Conservation (phyloP, 805 yeast species). For the Candida tibetensis region DNA sequence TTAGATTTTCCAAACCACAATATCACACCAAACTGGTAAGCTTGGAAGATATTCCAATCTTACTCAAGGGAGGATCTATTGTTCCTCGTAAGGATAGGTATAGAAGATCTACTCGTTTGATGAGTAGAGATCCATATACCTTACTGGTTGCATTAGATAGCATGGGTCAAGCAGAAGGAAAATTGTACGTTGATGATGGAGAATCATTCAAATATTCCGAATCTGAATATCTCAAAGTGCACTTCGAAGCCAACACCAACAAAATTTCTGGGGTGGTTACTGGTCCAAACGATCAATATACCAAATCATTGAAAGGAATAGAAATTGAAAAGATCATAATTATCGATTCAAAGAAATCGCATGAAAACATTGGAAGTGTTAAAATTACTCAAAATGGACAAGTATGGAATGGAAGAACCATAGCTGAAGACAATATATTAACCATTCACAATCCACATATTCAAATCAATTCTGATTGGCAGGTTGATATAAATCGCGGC, state of each 20-base stretch:
- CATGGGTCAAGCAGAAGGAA: constrained; percentile 52
- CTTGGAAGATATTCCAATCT: constrained; percentile 65
- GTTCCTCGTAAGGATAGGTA: constrained; percentile 65
- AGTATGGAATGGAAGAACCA: constrained; percentile 30
- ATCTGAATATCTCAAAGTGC: constrained; percentile 49
- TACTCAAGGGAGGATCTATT: constrained; percentile 76
- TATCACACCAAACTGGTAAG: constrained; percentile 39
- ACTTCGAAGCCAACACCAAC: constrained; percentile 39
- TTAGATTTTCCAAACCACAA: constrained; percentile 34
- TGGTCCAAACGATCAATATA: constrained; percentile 7
- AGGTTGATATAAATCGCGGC: constrained; percentile 25
- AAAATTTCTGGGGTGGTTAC: constrained; percentile 17
- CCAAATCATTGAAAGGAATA: constrained; percentile 29
- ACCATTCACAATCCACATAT: constrained; percentile 52
- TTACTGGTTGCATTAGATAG: constrained; percentile 57
- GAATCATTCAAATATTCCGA: constrained; percentile 60
- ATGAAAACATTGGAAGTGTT: constrained; percentile 18
- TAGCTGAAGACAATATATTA: constrained; percentile 12
- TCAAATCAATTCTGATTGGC: constrained; percentile 48
- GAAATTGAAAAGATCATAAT: constrained; percentile 51
- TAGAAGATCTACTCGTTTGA: constrained; percentile 75
- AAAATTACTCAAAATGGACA: constrained; percentile 36
- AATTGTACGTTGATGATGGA: constrained; percentile 82
- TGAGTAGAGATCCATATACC: constrained; percentile 79
- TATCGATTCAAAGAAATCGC: neutral